phyloP scores from a whole-genome alignment of 371 early-diverging fungal genomes.

The Lichtheimia corymbifera region DNA sequence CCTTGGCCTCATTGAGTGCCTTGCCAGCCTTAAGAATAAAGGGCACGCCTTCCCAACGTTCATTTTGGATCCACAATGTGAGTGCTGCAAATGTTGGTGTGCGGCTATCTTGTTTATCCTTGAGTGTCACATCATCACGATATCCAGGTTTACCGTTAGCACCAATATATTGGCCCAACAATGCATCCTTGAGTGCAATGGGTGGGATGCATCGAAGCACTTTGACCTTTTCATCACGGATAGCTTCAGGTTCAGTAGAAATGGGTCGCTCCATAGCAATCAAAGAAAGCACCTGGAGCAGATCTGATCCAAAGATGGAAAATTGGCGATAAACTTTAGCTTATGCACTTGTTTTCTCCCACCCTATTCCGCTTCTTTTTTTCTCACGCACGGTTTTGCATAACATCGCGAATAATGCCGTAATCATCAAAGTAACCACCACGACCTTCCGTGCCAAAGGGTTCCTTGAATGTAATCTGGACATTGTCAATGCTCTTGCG shows the following conservation, averaged over 20 bases:
- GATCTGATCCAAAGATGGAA: slow-evolving; percentile 33
- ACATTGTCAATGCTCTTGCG: slow-evolving; percentile 88
- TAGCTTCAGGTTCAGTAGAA: slow-evolving; percentile 83
- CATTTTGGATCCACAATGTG: slow-evolving; percentile 81
- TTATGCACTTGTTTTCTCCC: not conserved
- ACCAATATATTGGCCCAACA: slow-evolving; percentile 87
- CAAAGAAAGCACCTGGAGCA: slow-evolving; percentile 88
- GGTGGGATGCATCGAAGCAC: slow-evolving; percentile 85
- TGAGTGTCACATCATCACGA: slow-evolving; percentile 85
- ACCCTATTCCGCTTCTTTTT: not conserved
- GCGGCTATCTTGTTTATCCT: slow-evolving; percentile 55
- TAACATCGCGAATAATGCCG: slow-evolving; percentile 99
- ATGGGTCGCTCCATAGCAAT: slow-evolving; percentile 93
- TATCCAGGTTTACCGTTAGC: slow-evolving; percentile 86
- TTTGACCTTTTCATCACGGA: slow-evolving; percentile 92
- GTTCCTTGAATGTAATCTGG: slow-evolving; percentile 99
- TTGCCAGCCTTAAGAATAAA: slow-evolving; percentile 92
- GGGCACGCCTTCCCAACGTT: slow-evolving; percentile 91
- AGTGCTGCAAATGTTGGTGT: slow-evolving; percentile 89
- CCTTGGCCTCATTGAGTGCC: slow-evolving; percentile 84
- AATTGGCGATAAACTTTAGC: not conserved
- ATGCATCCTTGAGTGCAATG: slow-evolving; percentile 70
- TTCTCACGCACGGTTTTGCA: slow-evolving; percentile 88
- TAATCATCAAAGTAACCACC: slow-evolving; percentile 99
- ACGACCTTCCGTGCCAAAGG: slow-evolving; percentile 97